Base-by-base conservation (phyloP, 225 moss, liverwort and hornwort species). In the Rhytidiadelphus loreus region DNA sequence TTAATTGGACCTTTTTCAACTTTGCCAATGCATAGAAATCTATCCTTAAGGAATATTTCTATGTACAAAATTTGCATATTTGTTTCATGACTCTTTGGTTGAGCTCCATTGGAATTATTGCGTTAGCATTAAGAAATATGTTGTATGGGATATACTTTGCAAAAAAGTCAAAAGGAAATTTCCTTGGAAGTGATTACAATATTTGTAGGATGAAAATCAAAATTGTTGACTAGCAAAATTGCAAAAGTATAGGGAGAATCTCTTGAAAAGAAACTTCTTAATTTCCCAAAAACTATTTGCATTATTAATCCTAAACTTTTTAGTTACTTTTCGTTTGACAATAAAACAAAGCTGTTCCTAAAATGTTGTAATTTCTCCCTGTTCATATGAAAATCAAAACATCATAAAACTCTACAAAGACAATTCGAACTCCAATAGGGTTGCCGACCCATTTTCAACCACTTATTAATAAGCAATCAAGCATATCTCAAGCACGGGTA, bases 101-200 rank as follows among this genome's bases (percentile, higher is more conserved):
- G 9, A 46, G 46, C 46, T 46, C 46, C 9, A 46, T 46, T 46
- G 46, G 46, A 46, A 11, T 48, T 48, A 48, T 48, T 48, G 9
- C 9, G 9, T 2, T 48, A 48, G 48, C 48, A 48, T 48, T 48
- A 9, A 11, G 48, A 48, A 11, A 48, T 48, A 10, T 8, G 48
- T 48, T 48, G 9, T 48, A 50, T 73, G 0, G 2, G 0, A 6
- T 0, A 18, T 30, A 73, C 7, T 30, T 74, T 48, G 32, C 0
- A 30, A 0, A 73, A 73, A 73, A 30, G 19, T 19, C 7, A 30
- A 73, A 46, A 29, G 2, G 43, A 26, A 23, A 4, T 69, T 5
- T 74, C 12, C 0, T 32, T 20, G 0, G 32, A 74, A 74, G 19
- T 32, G 8, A 18, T 0, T 0, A 0, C 7, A 12, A 32, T 20